These are phyloP conservation scores for Mortierella sp. DNA, from an alignment of 371 early-diverging fungal genomes.

Conservation along the genomic window DNA sequence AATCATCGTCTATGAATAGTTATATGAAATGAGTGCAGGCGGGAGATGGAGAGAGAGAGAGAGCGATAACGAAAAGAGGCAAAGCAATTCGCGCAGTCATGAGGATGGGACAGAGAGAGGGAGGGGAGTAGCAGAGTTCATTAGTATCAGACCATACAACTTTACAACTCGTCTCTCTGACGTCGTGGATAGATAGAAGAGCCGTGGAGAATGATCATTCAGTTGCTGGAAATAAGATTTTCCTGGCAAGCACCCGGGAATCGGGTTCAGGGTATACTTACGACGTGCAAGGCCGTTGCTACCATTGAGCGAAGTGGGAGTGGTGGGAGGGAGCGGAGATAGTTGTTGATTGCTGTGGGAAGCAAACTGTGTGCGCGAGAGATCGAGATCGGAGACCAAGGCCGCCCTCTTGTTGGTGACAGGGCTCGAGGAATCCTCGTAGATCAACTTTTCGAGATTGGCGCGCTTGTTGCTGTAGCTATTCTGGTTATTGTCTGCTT, in stretches of 20 bases:
- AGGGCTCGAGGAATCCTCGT: slow-evolving; percentile 12
- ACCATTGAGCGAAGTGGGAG: slow-evolving; percentile 18
- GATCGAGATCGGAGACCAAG: slow-evolving; percentile 28
- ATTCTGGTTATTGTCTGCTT: slow-evolving; percentile 10
- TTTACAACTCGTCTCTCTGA: no score
- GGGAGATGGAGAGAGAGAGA: neutral
- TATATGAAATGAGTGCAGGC: neutral
- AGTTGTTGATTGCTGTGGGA: slow-evolving; percentile 19
- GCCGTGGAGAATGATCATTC: no score
- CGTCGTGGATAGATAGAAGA: no score
- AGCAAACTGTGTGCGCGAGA: slow-evolving; percentile 16
- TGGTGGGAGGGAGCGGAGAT: slow-evolving; percentile 28
- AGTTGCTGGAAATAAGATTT: slow-evolving; percentile 37
- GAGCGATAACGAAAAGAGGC: neutral
- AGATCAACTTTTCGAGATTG: slow-evolving; percentile 26
- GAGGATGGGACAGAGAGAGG: no score
- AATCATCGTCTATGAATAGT: slow-evolving; percentile 33
- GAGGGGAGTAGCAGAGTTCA: slow-evolving; percentile 14
- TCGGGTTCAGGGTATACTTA: slow-evolving; percentile 16
- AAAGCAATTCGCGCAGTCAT: no score
- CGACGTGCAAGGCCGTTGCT: slow-evolving; percentile 23
- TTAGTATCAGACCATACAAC: slow-evolving; percentile 23
- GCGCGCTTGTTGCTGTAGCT: slow-evolving; percentile 31
- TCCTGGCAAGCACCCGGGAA: slow-evolving; percentile 15
- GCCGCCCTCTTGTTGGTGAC: slow-evolving; percentile 24